These are phyloP conservation scores for Mycosphaerella arachidis DNA, from an alignment of 2,329 filamentous ascomycete species.

Conservation along the genomic window DNA sequence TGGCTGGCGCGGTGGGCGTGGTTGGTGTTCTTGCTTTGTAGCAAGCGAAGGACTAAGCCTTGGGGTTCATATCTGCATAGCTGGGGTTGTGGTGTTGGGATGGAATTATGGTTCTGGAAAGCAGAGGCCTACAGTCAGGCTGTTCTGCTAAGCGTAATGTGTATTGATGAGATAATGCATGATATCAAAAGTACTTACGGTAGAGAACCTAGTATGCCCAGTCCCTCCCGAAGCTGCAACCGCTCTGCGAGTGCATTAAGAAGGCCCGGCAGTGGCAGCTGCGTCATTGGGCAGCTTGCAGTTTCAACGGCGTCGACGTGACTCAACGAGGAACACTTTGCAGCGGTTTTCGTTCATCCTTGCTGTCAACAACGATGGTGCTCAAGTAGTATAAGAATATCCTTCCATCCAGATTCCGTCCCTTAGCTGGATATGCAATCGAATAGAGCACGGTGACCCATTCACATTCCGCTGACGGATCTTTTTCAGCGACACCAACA, in stretches of 20 bases:
- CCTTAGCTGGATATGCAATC: no score
- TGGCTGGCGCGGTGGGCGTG: conserved; percentile 6
- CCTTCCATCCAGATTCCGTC: no score
- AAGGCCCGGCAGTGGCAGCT: not conserved
- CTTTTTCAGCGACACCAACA: not conserved
- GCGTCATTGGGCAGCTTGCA: not conserved
- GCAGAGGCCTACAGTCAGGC: not conserved
- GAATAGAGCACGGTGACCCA: no score
- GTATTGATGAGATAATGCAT: not conserved
- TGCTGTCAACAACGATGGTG: not conserved
- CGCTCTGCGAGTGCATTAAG: no score
- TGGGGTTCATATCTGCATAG: not conserved
- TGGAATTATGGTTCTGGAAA: not conserved
- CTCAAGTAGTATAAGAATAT: no score
- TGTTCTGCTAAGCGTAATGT: not conserved
- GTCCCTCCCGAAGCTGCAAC: no score
- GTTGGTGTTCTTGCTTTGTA: conserved; percentile 11
- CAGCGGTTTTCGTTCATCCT: not conserved
- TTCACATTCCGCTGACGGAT: no score
- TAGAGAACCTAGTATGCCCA: no score
- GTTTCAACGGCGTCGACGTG: not conserved
- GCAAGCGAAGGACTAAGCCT: not conserved
- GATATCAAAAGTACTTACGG: not conserved
- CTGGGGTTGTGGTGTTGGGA: not conserved
- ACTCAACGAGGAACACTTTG: not conserved